Conservation (phyloP, 805 yeast species). For the Scheffersomyces coipomensis region DNA sequence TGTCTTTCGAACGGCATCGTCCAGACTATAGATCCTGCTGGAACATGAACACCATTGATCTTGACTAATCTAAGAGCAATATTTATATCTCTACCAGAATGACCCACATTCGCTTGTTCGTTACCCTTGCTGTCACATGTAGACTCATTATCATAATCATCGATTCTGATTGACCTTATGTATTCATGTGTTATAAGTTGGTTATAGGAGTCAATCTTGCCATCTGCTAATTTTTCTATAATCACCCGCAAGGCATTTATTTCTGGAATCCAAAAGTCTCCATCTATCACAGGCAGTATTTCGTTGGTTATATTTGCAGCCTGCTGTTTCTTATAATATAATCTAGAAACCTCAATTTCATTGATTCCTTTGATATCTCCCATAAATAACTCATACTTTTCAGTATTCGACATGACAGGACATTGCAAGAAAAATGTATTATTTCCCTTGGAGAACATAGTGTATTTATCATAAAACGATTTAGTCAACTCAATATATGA, state of each 20-base stretch:
- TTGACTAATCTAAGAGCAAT: conserved; percentile 23
- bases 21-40: conserved; percentile 25
- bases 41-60: conserved; percentile 32
- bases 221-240: conserved; percentile 44
- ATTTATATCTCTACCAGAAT: conserved; percentile 6
- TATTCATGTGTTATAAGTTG: conserved; percentile 24
- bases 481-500: conserved; percentile 27
- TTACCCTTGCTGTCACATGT: neutral
- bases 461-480: conserved; percentile 24
- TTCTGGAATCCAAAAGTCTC: conserved; percentile 39
- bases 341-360: conserved; percentile 19
- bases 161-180: conserved; percentile 10
- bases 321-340: conserved; percentile 9
- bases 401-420: conserved; percentile 23
- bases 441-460: conserved; percentile 18
- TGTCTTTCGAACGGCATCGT: conserved; percentile 20
- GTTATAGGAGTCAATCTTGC: conserved; percentile 41
- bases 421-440: conserved; percentile 34
- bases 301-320: conserved; percentile 16
- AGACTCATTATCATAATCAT: conserved; percentile 1
- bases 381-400: conserved; percentile 21
- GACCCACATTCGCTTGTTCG: neutral
- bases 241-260: conserved; percentile 43
- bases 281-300: conserved; percentile 11
- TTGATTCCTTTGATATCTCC: conserved; percentile 26